phyloP scores from a whole-genome alignment of 805 yeast genomes.

The Peterozyma toletana region DNA sequence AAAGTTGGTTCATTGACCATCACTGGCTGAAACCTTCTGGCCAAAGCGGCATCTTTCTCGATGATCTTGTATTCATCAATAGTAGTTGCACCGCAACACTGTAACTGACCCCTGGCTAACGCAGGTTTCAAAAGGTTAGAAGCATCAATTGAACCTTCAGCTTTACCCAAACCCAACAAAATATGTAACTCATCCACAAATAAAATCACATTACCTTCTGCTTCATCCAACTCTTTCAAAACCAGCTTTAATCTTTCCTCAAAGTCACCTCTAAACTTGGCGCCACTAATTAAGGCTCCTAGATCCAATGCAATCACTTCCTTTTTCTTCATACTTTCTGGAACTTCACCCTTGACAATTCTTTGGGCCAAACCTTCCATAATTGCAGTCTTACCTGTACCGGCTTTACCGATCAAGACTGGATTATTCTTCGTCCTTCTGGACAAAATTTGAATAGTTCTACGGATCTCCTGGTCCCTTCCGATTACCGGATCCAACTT shows the following conservation, averaged over 20 bases:
- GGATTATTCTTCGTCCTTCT: constrained; percentile 95
- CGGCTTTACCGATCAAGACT: constrained; percentile 91
- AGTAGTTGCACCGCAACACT: constrained; percentile 96
- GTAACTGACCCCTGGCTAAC: constrained; percentile 83
- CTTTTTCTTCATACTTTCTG: constrained; percentile 87
- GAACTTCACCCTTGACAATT: constrained; percentile 86
- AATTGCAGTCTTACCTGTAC: constrained; percentile 96
- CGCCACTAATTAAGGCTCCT: constrained; percentile 88
- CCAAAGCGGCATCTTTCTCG: constrained; percentile 93
- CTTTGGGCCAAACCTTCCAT: constrained; percentile 96
- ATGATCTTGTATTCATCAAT: constrained; percentile 90
- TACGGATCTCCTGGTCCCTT: constrained; percentile 87
- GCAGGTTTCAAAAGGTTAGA: constrained; percentile 90
- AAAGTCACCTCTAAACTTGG: constrained; percentile 93
- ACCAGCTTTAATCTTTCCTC: constrained; percentile 83
- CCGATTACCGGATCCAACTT: constrained; percentile 96
- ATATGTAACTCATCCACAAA: constrained; percentile 91
- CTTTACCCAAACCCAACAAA: constrained; percentile 83
- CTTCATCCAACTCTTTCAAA: constrained; percentile 75
- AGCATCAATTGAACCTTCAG: constrained; percentile 95
- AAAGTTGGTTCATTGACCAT: constrained; percentile 82
- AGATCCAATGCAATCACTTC: constrained; percentile 77
- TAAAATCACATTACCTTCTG: constrained; percentile 67
- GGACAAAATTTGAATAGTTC: constrained; percentile 88
- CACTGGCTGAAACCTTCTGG: constrained; percentile 90